phyloP scores from a whole-genome alignment of 1,139 yeast genomes.

The Geotrichum macrosporum region DNA sequence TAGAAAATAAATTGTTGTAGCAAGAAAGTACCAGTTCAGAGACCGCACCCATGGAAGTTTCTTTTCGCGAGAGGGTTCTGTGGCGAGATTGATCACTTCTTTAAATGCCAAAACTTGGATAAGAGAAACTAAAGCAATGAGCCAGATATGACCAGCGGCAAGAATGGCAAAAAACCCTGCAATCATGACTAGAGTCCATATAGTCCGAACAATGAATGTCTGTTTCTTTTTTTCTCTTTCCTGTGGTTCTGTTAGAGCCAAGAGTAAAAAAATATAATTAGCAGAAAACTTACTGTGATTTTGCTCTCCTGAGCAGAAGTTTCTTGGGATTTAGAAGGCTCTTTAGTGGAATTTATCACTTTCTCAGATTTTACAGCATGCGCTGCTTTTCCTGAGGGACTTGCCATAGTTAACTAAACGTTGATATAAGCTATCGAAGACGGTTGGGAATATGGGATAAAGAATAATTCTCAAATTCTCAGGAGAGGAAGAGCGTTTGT shows the following conservation, averaged over 20 bases:
- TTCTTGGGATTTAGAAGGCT: no score
- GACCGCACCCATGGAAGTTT: conserved; percentile 76
- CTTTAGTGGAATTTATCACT: no score
- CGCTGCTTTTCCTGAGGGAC: no score
- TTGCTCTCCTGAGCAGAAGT: no score
- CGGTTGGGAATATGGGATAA: no score
- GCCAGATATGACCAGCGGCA: conserved; percentile 84
- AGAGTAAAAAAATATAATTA: no score
- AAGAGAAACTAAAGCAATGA: conserved; percentile 63
- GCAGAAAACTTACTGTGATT: neutral
- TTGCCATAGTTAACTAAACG: no score
- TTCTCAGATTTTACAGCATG: no score
- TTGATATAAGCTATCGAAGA: no score
- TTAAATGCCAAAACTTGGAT: conserved; percentile 81
- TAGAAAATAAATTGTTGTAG: conserved; percentile 78
- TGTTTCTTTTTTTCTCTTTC: conserved; percentile 67
- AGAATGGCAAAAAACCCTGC: conserved; percentile 63
- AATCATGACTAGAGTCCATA: conserved; percentile 94
- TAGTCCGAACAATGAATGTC: conserved; percentile 82
- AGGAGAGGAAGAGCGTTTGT: no score
- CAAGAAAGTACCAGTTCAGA: conserved; percentile 74
- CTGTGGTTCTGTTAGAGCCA: no score
- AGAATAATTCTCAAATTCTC: no score
- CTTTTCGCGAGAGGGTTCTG: conserved; percentile 81
- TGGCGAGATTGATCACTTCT: conserved; percentile 79